phyloP scores from a whole-genome alignment of 2,329 filamentous ascomycete species.

The Clonostachys chloroleuca region DNA sequence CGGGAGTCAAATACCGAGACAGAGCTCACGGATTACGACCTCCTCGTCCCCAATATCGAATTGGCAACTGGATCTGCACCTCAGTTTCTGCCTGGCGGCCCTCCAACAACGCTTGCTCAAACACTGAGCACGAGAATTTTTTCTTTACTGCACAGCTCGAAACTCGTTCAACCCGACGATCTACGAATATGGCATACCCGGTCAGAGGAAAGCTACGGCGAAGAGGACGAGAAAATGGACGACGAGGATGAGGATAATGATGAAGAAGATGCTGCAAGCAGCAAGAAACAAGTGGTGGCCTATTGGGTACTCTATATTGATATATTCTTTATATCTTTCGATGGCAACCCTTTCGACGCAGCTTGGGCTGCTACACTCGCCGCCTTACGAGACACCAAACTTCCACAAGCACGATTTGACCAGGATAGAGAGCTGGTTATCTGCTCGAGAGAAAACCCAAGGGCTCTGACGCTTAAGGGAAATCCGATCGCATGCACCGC shows the following conservation, averaged over 20 bases:
- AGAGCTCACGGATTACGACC: slow-evolving; percentile 58
- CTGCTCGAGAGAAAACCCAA: slow-evolving; percentile 59
- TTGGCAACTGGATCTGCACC: slow-evolving; percentile 87
- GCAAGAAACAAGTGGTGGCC: slow-evolving; percentile 58
- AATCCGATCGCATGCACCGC: slow-evolving; percentile 76
- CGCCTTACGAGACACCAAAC: slow-evolving; percentile 70
- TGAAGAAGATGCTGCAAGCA: slow-evolving; percentile 19
- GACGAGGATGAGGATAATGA: slow-evolving; percentile 31
- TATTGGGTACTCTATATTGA: slow-evolving; percentile 97
- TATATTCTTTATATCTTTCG: slow-evolving; percentile 88
- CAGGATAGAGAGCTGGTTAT: slow-evolving; percentile 73
- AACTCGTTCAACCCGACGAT: slow-evolving; percentile 61
- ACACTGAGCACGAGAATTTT: slow-evolving; percentile 77
- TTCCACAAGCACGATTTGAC: slow-evolving; percentile 83
- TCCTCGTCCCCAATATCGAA: slow-evolving; percentile 92
- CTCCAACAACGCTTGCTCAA: slow-evolving; percentile 77
- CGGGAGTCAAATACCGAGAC: slow-evolving; percentile 34
- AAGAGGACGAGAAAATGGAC: slow-evolving; percentile 36
- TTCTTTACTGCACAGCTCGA: slow-evolving; percentile 68
- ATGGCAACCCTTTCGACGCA: slow-evolving; percentile 88
- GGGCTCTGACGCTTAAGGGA: slow-evolving; percentile 54
- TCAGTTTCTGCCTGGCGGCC: slow-evolving; percentile 76
- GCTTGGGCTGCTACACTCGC: slow-evolving; percentile 83
- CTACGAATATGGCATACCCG: slow-evolving; percentile 68
- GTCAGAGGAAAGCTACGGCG: slow-evolving; percentile 35